Percentiles rank a stretch among this genome's conserved stretches.
phyloP scores from a whole-genome alignment of 495 filamentous ascomycete species.

The Podospora pseudocomata region DNA sequence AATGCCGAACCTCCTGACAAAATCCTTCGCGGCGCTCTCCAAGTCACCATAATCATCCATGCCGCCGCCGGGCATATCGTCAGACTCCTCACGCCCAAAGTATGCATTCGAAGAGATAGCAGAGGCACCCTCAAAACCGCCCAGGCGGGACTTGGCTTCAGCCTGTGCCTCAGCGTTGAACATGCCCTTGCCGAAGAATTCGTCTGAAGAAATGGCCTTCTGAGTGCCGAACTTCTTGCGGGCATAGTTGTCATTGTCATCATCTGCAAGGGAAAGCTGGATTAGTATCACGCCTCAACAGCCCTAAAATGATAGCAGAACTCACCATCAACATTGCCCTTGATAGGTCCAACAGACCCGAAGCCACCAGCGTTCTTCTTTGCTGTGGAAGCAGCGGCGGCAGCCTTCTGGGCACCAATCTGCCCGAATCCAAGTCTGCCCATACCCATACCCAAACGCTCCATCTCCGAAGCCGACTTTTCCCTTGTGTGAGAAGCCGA shows the following conservation, averaged over 20 bases:
- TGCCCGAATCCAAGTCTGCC: constrained; percentile 87
- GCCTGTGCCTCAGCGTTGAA: constrained; percentile 77
- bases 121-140: constrained; percentile 88
- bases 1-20: constrained; percentile 88
- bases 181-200: constrained; percentile 89
- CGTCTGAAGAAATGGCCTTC: constrained; percentile 95
- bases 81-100: constrained; percentile 78
- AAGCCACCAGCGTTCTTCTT: constrained; percentile 78
- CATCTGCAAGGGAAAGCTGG: constrained; percentile 34
- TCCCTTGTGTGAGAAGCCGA: constrained; percentile 55
- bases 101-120: constrained; percentile 94
- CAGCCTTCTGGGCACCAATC: constrained; percentile 62
- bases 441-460: constrained; percentile 89
- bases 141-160: constrained; percentile 81
- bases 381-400: constrained; percentile 38
- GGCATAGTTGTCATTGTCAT: constrained; percentile 69
- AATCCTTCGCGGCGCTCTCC: constrained; percentile 89
- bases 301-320: neutral
- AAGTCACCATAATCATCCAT: constrained; percentile 78
- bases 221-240: constrained; percentile 78
- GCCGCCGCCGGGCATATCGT: constrained; percentile 51
- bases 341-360: constrained; percentile 73
- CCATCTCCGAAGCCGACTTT: constrained; percentile 65
- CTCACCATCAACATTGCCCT: constrained; percentile 67
- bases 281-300: neutral